Base-by-base conservation (phyloP, 768 basidiomycete species). In the Trametes villosa region DNA sequence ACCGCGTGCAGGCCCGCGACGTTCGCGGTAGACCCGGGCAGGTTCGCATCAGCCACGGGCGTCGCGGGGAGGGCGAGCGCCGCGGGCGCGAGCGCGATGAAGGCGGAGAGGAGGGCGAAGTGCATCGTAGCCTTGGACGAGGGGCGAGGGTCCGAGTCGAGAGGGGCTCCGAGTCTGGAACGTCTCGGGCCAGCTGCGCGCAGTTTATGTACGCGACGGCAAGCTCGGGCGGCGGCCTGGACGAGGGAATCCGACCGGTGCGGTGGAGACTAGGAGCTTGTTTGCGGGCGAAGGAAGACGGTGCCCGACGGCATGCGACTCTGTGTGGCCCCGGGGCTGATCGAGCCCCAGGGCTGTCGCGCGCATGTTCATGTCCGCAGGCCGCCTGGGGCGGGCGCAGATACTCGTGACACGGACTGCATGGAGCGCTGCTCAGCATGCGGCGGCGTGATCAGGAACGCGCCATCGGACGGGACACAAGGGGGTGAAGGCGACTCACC, bases 1-100 rank as follows among this genome's bases (percentile, higher is more conserved):
- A 74, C 70, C 9, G 66, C 66, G 66, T 81, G 72, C 12, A 80
- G 63, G 22, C 63, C 63, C 5, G 59, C 50, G 22, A 64, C 62
- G 34, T 59, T 59, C 3, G 62, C 40, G 1, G 62, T 64, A 11
- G 62, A 49, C 5, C 46, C 53, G 17, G 63, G 63, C 9, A 60
- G 52, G 24, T 27, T 54, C 7, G 62, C 62, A 20, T 57, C 62
- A 1, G 45, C 52, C 20, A 53, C 38, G 6, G 62, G 57, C 22
- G 27, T 54, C 29, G 53, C 53, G n/a, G 62, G 53, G 1, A 46
- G 36, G 12, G 62, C 56, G 11, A 57, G 4, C 27, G 22, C 46
- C 17, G 44, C 20, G 13, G 51, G 44, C 3, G 30, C 27, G 27
- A 57, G 44, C 9, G 51, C 38, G 40, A 62, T 36, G 29, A 53